These are phyloP conservation scores for Leptographium galeiforme DNA, from an alignment of 2,329 filamentous ascomycete genomes.

Conservation along the genomic window DNA sequence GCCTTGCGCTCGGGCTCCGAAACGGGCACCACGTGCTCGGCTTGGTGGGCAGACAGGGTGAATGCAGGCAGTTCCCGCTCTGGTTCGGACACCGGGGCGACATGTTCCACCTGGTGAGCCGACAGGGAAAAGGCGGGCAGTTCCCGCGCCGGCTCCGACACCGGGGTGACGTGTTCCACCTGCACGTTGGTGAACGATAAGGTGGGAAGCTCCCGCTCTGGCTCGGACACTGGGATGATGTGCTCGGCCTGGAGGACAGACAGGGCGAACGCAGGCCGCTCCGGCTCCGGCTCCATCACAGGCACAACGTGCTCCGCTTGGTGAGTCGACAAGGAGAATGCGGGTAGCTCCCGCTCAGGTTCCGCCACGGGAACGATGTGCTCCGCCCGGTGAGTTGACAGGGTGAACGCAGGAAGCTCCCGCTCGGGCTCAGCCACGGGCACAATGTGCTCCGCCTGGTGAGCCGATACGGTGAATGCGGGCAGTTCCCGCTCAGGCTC, in stretches of 20 bases:
- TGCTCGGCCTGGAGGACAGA: slow-evolving; percentile 31
- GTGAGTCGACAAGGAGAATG: slow-evolving; percentile 25
- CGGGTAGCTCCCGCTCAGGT: slow-evolving; percentile 3
- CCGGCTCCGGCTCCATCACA: slow-evolving; percentile 1
- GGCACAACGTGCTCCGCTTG: slow-evolving; percentile 22
- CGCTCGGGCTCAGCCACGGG: slow-evolving; percentile 13
- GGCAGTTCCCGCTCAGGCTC: slow-evolving; percentile 4
- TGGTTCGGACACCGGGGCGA: slow-evolving; percentile 15
- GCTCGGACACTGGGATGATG: slow-evolving; percentile 6
- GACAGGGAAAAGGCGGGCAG: slow-evolving; percentile 23
- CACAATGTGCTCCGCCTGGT: slow-evolving; percentile 19
- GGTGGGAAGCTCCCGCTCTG: slow-evolving; percentile 2
- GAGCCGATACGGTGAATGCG: slow-evolving; percentile 21
- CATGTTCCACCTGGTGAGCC: slow-evolving; percentile 19
- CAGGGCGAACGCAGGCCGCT: slow-evolving; percentile 14
- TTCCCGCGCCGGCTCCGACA: slow-evolving; percentile 6
- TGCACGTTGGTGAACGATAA: slow-evolving; percentile 28
- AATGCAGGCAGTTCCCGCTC: background rate
- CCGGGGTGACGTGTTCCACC: slow-evolving; percentile 19
- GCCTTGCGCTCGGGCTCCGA: slow-evolving; percentile 6
- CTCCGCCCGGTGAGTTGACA: slow-evolving; percentile 14
- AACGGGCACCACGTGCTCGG: slow-evolving; percentile 18
- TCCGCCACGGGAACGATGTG: slow-evolving; percentile 15
- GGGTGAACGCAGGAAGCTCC: background rate
- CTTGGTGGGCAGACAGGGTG: slow-evolving; percentile 1